Percentiles rank a stretch among this genome's conserved stretches.
Evolutionary conservation across 768 basidiomycete species (phyloP).

Genomic region (Flagelloscypha sp.): DNA sequence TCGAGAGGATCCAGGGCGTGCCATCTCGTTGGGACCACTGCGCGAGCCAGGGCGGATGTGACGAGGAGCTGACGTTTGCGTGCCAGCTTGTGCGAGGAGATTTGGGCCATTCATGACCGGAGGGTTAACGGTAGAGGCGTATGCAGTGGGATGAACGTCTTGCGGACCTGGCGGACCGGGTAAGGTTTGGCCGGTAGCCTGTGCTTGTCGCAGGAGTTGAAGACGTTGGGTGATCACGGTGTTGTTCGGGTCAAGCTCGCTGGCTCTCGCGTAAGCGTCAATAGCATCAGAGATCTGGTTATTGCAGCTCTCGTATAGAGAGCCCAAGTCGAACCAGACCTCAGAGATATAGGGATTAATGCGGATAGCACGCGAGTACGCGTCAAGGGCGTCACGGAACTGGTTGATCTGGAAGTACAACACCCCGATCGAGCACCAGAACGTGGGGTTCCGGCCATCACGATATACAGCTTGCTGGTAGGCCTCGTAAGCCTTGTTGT

Average conservation of each 20-base stretch:
- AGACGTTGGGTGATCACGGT: constrained; percentile 75
- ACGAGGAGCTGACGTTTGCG: constrained; percentile 39
- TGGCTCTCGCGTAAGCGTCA: constrained; percentile 93
- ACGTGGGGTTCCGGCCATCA: constrained; percentile 97
- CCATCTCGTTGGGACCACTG: constrained; percentile 42
- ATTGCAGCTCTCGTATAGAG: constrained; percentile 96
- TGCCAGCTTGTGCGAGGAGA: constrained; percentile 48
- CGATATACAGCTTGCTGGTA: constrained; percentile 99
- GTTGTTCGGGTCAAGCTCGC: constrained; percentile 87
- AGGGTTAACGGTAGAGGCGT: constrained; percentile 69
- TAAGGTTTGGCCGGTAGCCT: constrained; percentile 53
- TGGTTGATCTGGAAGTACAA: constrained; percentile 99
- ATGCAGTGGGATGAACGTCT: constrained; percentile 94
- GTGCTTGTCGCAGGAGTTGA: constrained; percentile 69
- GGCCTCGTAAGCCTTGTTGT: constrained; percentile 99
- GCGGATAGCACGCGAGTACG: constrained; percentile 96
- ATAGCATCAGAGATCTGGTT: constrained; percentile 98
- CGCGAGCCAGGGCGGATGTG: constrained; percentile 66
- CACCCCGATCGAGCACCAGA: constrained; percentile 99
- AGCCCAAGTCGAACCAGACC: constrained; percentile 96
- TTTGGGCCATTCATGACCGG: constrained; percentile 64
- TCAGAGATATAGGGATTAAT: constrained; percentile 97
- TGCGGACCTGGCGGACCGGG: constrained; percentile 89
- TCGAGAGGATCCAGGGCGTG: constrained; percentile 43
- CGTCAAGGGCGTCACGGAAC: constrained; percentile 96